Base-by-base conservation (phyloP, 2,329 filamentous ascomycete genomes). In the Pseudogymnoascus sp. region DNA sequence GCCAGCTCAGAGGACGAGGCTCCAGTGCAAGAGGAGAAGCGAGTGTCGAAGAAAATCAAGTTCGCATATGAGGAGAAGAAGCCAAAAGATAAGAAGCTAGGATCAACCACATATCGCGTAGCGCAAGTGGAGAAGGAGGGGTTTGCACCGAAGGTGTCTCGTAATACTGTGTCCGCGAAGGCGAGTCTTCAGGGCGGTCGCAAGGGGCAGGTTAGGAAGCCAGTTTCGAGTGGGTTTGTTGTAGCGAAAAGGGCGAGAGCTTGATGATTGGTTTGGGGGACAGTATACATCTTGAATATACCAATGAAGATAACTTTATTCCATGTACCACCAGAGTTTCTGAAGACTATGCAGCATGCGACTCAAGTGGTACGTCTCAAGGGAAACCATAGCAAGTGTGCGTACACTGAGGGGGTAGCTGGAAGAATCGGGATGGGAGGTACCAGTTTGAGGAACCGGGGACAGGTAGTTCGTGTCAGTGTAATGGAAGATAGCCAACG, bases 91-190 rank as follows among this genome's bases (percentile, higher is more conserved):
- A 61, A 61, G 17, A 65, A 65, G 4, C 46, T 69, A 13, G 72
- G 72, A 7, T 66, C 62, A 4, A 73, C 72, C 7, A 73, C 68
- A 26, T 73, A 69, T 63, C 64, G 70, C 31, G 69, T 73, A 9
- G 42, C 67, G 7, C 42, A 63, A 35, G 67, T 70, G 59, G 29
- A 44, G 4, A 60, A 59, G 17, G 69, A 60, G 35, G 53, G 63
- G 23, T 63, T 74, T 26, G 67, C 72, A 44, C 72, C 72, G 0
- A 73, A 72, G 60, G 66, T 68, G 7, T 65, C 66, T 11, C 59
- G 35, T 23, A 59, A 65, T 46, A 70, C 72, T 23, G 64, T 68
- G 11, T 64, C 53, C 1, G 66, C 62, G 35, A 73, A 74, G 60
- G 71, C 73, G 26, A 42, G 17, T 33, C 33, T 59, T 33, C 29